Percentiles rank a stretch among this genome's conserved stretches.
phyloP scores from a whole-genome alignment of 306 rosid genomes.

The Vigna radiata region DNA sequence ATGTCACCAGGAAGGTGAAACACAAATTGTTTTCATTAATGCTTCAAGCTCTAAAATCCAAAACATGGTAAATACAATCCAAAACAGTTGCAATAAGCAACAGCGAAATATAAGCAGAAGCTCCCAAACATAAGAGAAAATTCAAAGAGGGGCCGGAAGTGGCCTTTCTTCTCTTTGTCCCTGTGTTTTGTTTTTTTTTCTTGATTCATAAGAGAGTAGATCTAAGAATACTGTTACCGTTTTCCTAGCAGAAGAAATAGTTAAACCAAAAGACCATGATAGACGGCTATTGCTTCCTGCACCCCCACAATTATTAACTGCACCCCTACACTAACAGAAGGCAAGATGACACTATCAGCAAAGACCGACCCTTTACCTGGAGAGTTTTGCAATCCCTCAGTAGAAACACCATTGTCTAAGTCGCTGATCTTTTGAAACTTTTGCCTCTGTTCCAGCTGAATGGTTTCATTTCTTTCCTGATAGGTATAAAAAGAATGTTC shows the following conservation, averaged over 20 bases:
- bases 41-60: neutral
- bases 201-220: conserved; percentile 23
- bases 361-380: conserved; percentile 56
- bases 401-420: conserved; percentile 59
- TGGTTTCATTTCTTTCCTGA: conserved; percentile 67
- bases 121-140: conserved; percentile 33
- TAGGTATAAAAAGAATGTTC: neutral
- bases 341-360: neutral
- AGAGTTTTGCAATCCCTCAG: conserved; percentile 54
- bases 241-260: conserved; percentile 28
- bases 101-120: conserved; percentile 12
- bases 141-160: conserved; percentile 31
- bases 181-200: neutral
- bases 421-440: conserved; percentile 63
- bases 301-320: too few species aligned
- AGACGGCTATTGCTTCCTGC: too few species aligned
- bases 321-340: too few species aligned
- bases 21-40: neutral
- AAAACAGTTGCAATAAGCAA: conserved; percentile 25
- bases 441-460: conserved; percentile 57
- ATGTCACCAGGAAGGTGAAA: conserved; percentile 14
- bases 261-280: conserved; percentile 1
- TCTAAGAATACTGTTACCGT: conserved; percentile 9
- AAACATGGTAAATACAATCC: conserved; percentile 24
- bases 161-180: conserved; percentile 13